Evolutionary conservation across 805 yeast genomes (phyloP), one percentile per base, ranked within the genome.

Genomic region (Torulaspora gathmanii): DNA sequence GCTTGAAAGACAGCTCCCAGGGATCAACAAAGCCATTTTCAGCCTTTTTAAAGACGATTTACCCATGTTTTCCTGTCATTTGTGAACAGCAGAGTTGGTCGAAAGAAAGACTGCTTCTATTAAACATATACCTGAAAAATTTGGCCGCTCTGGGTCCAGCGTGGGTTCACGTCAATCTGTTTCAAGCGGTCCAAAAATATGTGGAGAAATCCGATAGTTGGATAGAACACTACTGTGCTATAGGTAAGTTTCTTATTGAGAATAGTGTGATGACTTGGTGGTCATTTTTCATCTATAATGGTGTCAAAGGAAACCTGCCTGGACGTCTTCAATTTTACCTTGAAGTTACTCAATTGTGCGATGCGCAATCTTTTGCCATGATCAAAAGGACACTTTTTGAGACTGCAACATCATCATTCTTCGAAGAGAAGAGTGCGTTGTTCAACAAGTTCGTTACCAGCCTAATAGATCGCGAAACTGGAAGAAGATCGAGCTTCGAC

Each of bases 181-280:
- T 63, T 29, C 64, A 54, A 28, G 13, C 49, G 3, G 33, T 60
- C 2, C 52, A 56, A 34, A 35, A 27, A 5, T 42, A 44, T 7
- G 55, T 60, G 1, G 41, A 52, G 8, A 31, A 23, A 5, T 51
- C 52, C 6, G 45, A 42, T 6, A 34, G 34, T 11, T 56, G 57
- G 54, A 49, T 61, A 15, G 53, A 52, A n/a, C 42, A 47, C 33
- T 63, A 61, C 33, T 61, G 65, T 33, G 15, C 27, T 2, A 40
- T 60, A 11, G 65, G 61, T 3, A 52, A 53, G 37, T 55, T 43
- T 26, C 40, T 64, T 3, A 49, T 56, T 4, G 45, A 48, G n/a
- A 43, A 42, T 19, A 50, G 54, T 33, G 50, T 46, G 5, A 42
- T 56, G 22, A 51, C 61, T 2, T 64, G 68, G 68, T 63, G 67